These are phyloP conservation scores for Panicum hallii DNA, from an alignment of 202 grass and related monocot species.

Conservation along the genomic window DNA sequence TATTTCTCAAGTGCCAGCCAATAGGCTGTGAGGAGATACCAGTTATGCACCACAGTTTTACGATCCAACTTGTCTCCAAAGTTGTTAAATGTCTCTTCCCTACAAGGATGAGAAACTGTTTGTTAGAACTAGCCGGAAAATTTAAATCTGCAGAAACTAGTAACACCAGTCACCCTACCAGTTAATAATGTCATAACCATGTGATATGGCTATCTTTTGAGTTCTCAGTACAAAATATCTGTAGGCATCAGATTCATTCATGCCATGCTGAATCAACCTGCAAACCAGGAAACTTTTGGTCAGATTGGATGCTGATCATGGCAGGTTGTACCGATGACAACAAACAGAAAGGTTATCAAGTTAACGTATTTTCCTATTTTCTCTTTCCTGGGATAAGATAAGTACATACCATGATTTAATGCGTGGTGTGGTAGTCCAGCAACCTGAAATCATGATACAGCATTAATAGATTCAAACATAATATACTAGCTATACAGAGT, in stretches of 20 bases:
- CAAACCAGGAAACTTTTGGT: constrained; percentile 35
- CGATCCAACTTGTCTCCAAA: constrained; percentile 82
- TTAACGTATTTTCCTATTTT: not conserved
- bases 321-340: not conserved
- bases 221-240: constrained; percentile 85
- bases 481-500: constrained; percentile 13
- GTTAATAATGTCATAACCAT: constrained; percentile 88
- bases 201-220: constrained; percentile 89
- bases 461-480: constrained; percentile 27
- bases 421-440: constrained; percentile 78
- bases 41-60: constrained; percentile 95
- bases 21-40: constrained; percentile 57
- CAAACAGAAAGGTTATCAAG: constrained; percentile 16
- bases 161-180: constrained; percentile 56
- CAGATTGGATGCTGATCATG: constrained; percentile 1
- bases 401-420: constrained; percentile 72
- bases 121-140: not conserved
- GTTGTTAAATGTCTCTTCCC: constrained; percentile 96
- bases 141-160: constrained; percentile 29
- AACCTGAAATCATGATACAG: constrained; percentile 64
- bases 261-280: constrained; percentile 77
- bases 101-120: constrained; percentile 44
- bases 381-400: constrained; percentile 9
- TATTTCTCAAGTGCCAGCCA: not conserved
- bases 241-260: constrained; percentile 85